A percentile compares a stretch with the other conserved stretches of the same genome.
phyloP scores from a whole-genome alignment of 2,329 filamentous ascomycete genomes.

The Colletotrichum ledebouriae region DNA sequence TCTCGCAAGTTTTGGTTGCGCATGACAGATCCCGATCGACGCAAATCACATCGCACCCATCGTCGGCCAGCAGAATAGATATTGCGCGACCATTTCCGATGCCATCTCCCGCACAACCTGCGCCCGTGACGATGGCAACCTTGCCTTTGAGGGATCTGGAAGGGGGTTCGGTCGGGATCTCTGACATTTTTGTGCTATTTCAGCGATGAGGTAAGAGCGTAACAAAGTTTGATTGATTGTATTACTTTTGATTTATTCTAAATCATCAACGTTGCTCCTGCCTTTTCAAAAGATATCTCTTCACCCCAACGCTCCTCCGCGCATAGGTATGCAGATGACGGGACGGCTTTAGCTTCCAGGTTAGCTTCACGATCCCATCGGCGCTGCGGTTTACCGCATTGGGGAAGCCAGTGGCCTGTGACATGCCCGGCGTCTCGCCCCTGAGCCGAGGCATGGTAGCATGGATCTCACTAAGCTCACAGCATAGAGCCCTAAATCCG shows the following conservation, averaged over 20 bases:
- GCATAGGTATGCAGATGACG: neutral
- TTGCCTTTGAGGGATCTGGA: conserved; percentile 47
- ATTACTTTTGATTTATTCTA: too few species aligned
- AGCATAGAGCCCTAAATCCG: neutral
- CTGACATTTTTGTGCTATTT: neutral
- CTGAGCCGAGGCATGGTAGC: conserved; percentile 11
- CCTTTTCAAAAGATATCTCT: neutral
- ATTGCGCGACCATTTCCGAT: conserved; percentile 72
- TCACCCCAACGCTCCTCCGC: neutral
- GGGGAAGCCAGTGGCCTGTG: conserved; percentile 7
- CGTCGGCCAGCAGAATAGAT: conserved; percentile 70
- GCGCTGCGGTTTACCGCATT: conserved; percentile 17
- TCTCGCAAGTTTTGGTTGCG: conserved; percentile 66
- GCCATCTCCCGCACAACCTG: conserved; percentile 67
- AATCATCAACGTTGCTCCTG: too few species aligned
- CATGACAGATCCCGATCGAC: conserved; percentile 64
- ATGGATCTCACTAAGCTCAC: neutral
- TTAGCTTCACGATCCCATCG: neutral
- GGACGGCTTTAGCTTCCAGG: neutral
- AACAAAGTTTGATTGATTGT: too few species aligned
- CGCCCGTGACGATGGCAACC: conserved; percentile 69
- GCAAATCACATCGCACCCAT: conserved; percentile 71
- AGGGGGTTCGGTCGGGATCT: conserved; percentile 42
- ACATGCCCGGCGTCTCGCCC: neutral
- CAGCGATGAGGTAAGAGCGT: neutral